phyloP scores from a whole-genome alignment of 331 rosid genomes.

The Erythrophleum ivorense region DNA sequence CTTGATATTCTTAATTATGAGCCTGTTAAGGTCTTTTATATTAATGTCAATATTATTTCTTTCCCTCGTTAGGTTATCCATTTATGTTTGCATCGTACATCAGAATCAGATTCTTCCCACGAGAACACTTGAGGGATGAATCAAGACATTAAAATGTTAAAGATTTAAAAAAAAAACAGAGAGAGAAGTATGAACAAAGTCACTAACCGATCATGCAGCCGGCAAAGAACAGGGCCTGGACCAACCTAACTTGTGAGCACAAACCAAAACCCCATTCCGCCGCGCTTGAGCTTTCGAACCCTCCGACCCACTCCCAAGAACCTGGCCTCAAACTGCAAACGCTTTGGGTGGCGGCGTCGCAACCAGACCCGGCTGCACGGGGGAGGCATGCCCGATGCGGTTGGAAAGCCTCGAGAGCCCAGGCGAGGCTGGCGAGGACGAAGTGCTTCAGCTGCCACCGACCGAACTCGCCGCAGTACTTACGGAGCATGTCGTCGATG shows the following conservation, averaged over 20 bases:
- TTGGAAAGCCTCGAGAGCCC: constrained; percentile 87
- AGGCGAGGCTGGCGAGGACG: constrained; percentile 81
- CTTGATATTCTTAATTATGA: too few relatives aligned
- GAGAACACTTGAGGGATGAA: not conserved
- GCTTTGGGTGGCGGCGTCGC: too few relatives aligned
- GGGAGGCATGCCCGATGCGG: constrained; percentile 61
- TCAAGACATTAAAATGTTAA: not conserved
- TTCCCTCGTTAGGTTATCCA: too few relatives aligned
- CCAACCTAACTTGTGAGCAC: constrained; percentile 74
- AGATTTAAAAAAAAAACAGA: not conserved
- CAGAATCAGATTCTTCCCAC: too few relatives aligned
- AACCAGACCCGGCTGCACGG: not conserved
- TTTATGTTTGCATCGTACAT: too few relatives aligned
- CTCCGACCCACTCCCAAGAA: not conserved
- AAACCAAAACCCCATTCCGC: constrained; percentile 66
- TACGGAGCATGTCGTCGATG: constrained; percentile 74
- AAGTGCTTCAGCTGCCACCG: constrained; percentile 78
- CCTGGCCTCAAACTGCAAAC: too few relatives aligned
- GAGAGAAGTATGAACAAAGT: constrained; percentile 5
- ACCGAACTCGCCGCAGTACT: constrained; percentile 81
- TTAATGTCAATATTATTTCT: too few relatives aligned
- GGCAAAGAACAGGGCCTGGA: constrained; percentile 78
- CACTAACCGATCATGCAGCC: constrained; percentile 82
- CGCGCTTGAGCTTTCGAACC: constrained; percentile 54
- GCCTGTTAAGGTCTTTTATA: too few relatives aligned